A percentile compares a stretch with the other conserved stretches of the same genome.
phyloP scores from a whole-genome alignment of 192 early-diverging fungal species.

The Coemansia sp. region DNA sequence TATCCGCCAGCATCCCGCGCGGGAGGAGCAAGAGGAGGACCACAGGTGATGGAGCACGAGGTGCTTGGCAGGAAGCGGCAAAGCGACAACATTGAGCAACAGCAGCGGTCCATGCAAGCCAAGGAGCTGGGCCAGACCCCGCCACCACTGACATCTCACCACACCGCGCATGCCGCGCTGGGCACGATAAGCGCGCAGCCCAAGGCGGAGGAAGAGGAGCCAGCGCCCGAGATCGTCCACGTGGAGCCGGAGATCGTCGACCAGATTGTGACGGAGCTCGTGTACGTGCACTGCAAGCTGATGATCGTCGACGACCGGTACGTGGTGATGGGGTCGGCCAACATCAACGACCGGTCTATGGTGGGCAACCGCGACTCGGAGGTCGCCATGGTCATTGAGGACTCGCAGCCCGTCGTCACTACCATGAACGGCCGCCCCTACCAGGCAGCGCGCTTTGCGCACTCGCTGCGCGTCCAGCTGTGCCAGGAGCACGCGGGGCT shows the following conservation, averaged over 20 bases:
- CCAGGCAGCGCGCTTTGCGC: slow-evolving; percentile 74
- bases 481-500: slow-evolving; percentile 86
- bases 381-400: slow-evolving; percentile 82
- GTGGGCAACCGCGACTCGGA: slow-evolving; percentile 86
- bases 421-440: slow-evolving; percentile 77
- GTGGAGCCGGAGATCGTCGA: slow-evolving; percentile 40
- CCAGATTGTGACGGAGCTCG: slow-evolving; percentile 72
- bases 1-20: slow-evolving; percentile 32
- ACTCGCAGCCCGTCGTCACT: slow-evolving; percentile 65
- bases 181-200: neutral
- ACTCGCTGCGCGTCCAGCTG: slow-evolving; percentile 71
- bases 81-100: neutral
- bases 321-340: slow-evolving; percentile 85
- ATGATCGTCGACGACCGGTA: slow-evolving; percentile 87
- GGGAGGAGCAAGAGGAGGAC: slow-evolving; percentile 14
- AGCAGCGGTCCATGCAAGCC: neutral
- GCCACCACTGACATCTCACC: slow-evolving; percentile 14
- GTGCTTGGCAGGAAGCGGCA: slow-evolving; percentile 22
- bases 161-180: slow-evolving; percentile 24
- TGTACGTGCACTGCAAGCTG: slow-evolving; percentile 87
- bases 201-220: neutral
- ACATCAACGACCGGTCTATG: slow-evolving; percentile 92
- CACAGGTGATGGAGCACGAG: slow-evolving; percentile 50
- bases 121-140: neutral
- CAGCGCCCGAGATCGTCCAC: slow-evolving; percentile 8